Base-by-base conservation (phyloP, 2,329 filamentous ascomycete species). In the Macrophomina tecta region DNA sequence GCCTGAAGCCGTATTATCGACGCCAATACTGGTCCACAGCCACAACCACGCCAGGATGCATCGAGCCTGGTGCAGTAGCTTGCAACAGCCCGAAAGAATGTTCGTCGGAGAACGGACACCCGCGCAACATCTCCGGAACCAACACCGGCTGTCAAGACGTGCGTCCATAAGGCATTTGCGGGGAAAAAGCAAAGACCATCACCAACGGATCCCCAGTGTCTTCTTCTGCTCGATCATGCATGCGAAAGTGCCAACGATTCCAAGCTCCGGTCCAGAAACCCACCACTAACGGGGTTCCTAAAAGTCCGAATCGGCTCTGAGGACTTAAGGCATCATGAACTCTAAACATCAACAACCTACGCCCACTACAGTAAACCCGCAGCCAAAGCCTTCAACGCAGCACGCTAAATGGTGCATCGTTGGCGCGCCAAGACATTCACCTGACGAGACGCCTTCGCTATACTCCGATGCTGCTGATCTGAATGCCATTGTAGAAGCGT, bases 31-130 rank as follows among this genome's bases (percentile, higher is more conserved):
- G 36, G 18, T 23, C 12, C 14, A 34, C 5, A 28, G 56, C 56
- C 56, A 48, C 56, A n/a, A 16, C 28, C 56, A 42, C 42, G 34
- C 56, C 28, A 48, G 28, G 56, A 40, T 61, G 56, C 42, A 16
- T 16, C 56, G 48, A 40, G 42, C 7, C 51, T 53, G 56, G 40
- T 61, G 56, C 56, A 61, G 56, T 61, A 61, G 56, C 48, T 61
- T 61, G 42, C 42, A 48, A 48, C 56, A 61, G 40, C 56, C 16
- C 32, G 48, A 61, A 23, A 8, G 23, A 46, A 46, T n/a, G 32
- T 18, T 18, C 36, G 11, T 38, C 11, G 11, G 11, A 7, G 36
- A 38, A 53, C 51, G 30, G 46, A n/a, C 46, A 16, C 9, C 30
- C 14, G 30, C 16, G 14, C 14, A 53, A 36, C 11, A 4, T 34